Evolutionary conservation across 2,329 filamentous ascomycete species (phyloP).

Genomic region (Atkinsonella hypoxylon): DNA sequence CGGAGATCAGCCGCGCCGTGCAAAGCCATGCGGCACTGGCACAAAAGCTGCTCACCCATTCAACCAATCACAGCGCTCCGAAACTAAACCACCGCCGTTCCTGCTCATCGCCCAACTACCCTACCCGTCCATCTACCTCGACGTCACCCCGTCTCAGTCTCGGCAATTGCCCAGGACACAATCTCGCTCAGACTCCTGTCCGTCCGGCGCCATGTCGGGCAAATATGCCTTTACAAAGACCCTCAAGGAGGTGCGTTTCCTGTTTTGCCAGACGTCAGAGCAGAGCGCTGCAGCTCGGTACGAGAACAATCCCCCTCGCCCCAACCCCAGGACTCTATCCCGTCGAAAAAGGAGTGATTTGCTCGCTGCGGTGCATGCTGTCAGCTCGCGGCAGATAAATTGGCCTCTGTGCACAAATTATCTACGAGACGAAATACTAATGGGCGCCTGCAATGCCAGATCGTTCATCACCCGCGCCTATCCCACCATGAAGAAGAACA

Average conservation of each 20-base stretch:
- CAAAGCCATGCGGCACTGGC: background rate
- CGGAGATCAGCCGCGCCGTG: slow-evolving; percentile 5
- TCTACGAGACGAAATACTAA: background rate
- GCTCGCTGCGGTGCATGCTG: background rate
- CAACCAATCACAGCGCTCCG: background rate
- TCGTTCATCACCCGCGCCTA: slow-evolving; percentile 85
- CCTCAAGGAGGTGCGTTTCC: slow-evolving; percentile 91
- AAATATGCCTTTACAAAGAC: slow-evolving; percentile 86
- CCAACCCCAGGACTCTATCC: no score
- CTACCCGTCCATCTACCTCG: no score
- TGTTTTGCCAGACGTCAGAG: slow-evolving; percentile 91
- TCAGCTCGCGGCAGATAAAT: background rate
- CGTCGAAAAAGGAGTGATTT: background rate
- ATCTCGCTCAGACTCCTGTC: no score
- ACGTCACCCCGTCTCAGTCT: no score
- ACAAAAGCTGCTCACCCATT: background rate
- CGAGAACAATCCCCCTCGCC: slow-evolving; percentile 15
- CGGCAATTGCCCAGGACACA: no score
- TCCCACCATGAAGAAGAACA: slow-evolving; percentile 99
- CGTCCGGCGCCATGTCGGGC: slow-evolving; percentile 54
- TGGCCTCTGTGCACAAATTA: background rate
- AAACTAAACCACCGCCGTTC: background rate
- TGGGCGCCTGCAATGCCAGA: slow-evolving; percentile 32
- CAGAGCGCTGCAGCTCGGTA: slow-evolving; percentile 83
- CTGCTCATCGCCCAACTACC: background rate